Percentiles rank a stretch among this genome's conserved stretches.
Conservation (phyloP, 495 filamentous ascomycete genomes). For the Lasiosphaeria ovina region DNA sequence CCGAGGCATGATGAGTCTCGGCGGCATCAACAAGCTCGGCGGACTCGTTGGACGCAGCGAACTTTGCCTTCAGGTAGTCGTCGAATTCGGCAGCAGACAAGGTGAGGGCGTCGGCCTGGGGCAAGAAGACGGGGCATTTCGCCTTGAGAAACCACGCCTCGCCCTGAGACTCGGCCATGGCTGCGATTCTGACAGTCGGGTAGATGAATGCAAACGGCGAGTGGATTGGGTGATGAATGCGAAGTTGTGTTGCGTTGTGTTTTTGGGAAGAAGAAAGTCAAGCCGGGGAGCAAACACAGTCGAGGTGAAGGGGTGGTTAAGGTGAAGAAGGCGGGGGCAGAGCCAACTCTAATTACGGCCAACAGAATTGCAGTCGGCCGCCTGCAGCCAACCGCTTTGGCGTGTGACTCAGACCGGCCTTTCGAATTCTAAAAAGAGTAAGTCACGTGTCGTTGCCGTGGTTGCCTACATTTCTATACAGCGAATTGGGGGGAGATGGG, state of each 20-base stretch:
- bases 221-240: neutral
- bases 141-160: slow-evolving; percentile 36
- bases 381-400: too few relatives aligned
- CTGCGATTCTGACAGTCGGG: neutral
- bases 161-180: slow-evolving; percentile 1
- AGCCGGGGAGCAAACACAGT: too few relatives aligned
- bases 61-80: neutral
- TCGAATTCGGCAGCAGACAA: slow-evolving; percentile 31
- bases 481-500: too few relatives aligned
- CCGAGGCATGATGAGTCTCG: neutral
- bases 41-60: neutral
- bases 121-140: slow-evolving; percentile 39
- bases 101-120: slow-evolving; percentile 31
- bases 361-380: too few relatives aligned
- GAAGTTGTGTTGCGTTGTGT: neutral
- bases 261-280: too few relatives aligned
- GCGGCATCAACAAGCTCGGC: neutral
- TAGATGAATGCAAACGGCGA: neutral
- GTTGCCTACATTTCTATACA: too few relatives aligned
- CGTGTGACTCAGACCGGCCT: too few relatives aligned
- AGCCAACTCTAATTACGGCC: too few relatives aligned
- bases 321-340: too few relatives aligned
- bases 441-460: too few relatives aligned
- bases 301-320: too few relatives aligned
- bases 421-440: too few relatives aligned